These are phyloP conservation scores for Setaria viridis DNA, from an alignment of 202 grass and related monocot species.

Conservation along the genomic window DNA sequence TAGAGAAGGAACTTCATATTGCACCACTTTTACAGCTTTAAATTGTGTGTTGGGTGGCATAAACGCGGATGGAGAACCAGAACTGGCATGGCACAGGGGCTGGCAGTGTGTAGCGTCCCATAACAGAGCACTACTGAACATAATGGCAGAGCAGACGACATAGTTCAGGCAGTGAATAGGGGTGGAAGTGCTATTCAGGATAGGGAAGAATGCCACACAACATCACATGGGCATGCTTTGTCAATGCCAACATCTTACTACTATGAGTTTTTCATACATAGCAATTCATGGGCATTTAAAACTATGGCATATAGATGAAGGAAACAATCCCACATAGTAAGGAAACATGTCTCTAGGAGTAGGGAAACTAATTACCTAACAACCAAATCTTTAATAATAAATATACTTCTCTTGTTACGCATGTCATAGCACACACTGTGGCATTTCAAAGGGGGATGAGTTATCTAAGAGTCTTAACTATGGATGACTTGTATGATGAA, in stretches of 20 bases:
- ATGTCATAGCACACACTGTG: not conserved
- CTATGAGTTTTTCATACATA: not conserved
- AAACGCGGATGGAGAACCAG: not conserved
- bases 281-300: not conserved
- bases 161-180: not conserved
- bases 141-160: not conserved
- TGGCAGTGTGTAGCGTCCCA: not conserved
- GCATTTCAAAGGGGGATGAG: not conserved
- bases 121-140: not conserved
- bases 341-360: not conserved
- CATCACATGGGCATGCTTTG: not conserved
- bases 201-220: not conserved
- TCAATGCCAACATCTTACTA: not conserved
- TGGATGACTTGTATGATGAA: not conserved
- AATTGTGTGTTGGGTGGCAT: not conserved
- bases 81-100: not conserved
- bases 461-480: not conserved
- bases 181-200: not conserved
- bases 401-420: not conserved
- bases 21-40: not conserved
- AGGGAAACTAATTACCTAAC: not conserved
- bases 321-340: not conserved
- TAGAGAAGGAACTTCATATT: not conserved
- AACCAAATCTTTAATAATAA: not conserved
- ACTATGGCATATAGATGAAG: not conserved